Percentiles rank a stretch among this genome's conserved stretches.
Conservation (phyloP, 768 basidiomycete genomes). For the Omphalotus guepiniiformis region DNA sequence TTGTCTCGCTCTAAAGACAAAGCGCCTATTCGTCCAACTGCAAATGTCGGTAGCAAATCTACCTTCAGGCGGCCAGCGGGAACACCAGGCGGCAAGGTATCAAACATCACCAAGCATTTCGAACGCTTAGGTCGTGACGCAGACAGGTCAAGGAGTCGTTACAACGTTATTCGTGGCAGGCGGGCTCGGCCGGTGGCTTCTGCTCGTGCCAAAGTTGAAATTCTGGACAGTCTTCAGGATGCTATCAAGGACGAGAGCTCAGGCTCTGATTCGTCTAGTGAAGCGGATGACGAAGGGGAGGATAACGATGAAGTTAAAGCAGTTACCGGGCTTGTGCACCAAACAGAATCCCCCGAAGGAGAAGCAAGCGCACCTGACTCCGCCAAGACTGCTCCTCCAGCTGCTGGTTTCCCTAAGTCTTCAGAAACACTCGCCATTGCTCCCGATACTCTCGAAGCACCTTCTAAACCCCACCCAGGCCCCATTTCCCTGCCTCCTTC, state of each 20-base stretch:
- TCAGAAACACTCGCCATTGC: neutral
- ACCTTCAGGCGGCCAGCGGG: constrained; percentile 50
- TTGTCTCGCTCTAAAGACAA: constrained; percentile 39
- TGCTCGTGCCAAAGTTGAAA: constrained; percentile 82
- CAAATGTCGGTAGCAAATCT: constrained; percentile 41
- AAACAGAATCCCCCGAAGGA: constrained; percentile 21
- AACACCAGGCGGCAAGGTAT: constrained; percentile 65
- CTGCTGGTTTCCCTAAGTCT: constrained; percentile 3
- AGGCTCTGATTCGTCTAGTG: constrained; percentile 52
- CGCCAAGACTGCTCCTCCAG: constrained; percentile 23
- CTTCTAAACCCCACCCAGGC: constrained; percentile 16
- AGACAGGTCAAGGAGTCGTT: constrained; percentile 71
- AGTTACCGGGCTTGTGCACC: constrained; percentile 21
- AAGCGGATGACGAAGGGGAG: constrained; percentile 31
- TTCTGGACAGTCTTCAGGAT: constrained; percentile 86
- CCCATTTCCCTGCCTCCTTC: constrained; percentile 51
- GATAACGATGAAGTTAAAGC: constrained; percentile 18
- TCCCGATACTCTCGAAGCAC: neutral
- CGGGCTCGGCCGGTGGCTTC: constrained; percentile 88
- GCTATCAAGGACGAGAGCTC: constrained; percentile 83
- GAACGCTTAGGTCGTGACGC: constrained; percentile 76
- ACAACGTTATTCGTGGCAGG: constrained; percentile 82
- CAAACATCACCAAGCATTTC: constrained; percentile 86
- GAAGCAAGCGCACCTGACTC: constrained; percentile 18
- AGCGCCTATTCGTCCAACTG: constrained; percentile 37